Evolutionary conservation across 2,329 filamentous ascomycete species (phyloP), one percentile per base, ranked within the genome.

Genomic region (Exophiala phaeomuriformis): DNA sequence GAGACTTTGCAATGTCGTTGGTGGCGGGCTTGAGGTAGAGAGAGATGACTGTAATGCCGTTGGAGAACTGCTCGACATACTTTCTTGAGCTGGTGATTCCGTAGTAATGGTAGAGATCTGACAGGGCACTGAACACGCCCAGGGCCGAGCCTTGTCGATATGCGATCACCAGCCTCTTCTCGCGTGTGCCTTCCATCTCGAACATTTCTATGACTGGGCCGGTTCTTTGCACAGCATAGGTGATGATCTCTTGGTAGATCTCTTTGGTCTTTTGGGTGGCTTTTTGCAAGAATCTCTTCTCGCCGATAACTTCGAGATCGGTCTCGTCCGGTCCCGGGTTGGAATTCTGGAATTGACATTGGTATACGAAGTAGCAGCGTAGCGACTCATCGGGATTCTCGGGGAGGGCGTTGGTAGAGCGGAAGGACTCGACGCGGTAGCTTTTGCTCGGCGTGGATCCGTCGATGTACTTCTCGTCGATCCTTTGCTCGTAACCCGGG

Each of bases 31-130:
- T 85, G 56, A 98, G 79, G 72, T 98, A 98, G 59, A 96, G 82
- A 63, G 90, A 96, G 79, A 97, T 95, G 71, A 97, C 86, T 9
- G 89, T 95, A 69, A 96, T 94, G 58, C 93, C 93, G 71, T 98
- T 98, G 66, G 90, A 93, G 77, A 98, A 98, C 73, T 97, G 93
- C 74, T 98, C 88, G 45, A 98, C 87, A 67, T 98, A 98, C 75
- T 98, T 98, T 64, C 93, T 82, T 30, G 93, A 93, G 66, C 88
- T 95, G 1, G 93, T 98, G 57, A 97, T 81, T 41, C 93, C 91
- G 67, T 98, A 98, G 80, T 96, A 97, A 75, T 98, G 93, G 76
- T 98, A 98, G 36, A 98, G 77, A 69, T 97, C 90, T 61, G 88
- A 95, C 64, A 98, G 75, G 30, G 93, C 90, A 64, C 90, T 95